phyloP scores from a whole-genome alignment of 2,329 filamentous ascomycete genomes.

The Fusarium sp. region DNA sequence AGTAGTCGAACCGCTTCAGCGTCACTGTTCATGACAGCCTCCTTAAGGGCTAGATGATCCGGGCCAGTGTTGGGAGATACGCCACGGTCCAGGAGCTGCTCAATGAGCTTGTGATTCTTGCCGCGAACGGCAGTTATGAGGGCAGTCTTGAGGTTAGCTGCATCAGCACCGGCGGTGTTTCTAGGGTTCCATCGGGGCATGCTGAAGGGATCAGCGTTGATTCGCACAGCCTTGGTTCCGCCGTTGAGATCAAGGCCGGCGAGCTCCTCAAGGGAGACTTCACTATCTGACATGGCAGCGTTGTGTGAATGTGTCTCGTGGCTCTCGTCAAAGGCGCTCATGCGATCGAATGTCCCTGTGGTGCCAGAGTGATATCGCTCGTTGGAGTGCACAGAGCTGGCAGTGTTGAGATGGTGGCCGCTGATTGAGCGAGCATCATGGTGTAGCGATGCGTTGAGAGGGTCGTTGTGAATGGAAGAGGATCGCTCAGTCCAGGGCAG shows the following conservation, averaged over 20 bases:
- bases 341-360: constrained; percentile 46
- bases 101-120: constrained; percentile 68
- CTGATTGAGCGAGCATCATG: constrained; percentile 37
- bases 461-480: constrained; percentile 37
- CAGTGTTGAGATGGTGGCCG: constrained; percentile 38
- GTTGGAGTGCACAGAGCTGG: constrained; percentile 51
- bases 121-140: constrained; percentile 68
- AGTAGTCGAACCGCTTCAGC: constrained; percentile 67
- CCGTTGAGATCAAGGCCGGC: constrained; percentile 58
- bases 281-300: constrained; percentile 44
- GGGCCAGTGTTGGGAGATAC: constrained; percentile 64
- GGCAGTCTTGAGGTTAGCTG: constrained; percentile 60
- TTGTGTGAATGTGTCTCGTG: constrained; percentile 49
- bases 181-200: constrained; percentile 68
- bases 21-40: constrained; percentile 66
- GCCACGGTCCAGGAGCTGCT: constrained; percentile 70
- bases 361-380: constrained; percentile 50
- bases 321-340: constrained; percentile 50
- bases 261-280: constrained; percentile 51
- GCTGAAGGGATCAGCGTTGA: constrained; percentile 63
- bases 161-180: constrained; percentile 58
- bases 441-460: not conserved
- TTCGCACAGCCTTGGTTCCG: constrained; percentile 58
- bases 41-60: constrained; percentile 64
- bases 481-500: constrained; percentile 47